phyloP scores from a whole-genome alignment of 2,329 filamentous ascomycete genomes.

The Ceratocystis eucalypticola region DNA sequence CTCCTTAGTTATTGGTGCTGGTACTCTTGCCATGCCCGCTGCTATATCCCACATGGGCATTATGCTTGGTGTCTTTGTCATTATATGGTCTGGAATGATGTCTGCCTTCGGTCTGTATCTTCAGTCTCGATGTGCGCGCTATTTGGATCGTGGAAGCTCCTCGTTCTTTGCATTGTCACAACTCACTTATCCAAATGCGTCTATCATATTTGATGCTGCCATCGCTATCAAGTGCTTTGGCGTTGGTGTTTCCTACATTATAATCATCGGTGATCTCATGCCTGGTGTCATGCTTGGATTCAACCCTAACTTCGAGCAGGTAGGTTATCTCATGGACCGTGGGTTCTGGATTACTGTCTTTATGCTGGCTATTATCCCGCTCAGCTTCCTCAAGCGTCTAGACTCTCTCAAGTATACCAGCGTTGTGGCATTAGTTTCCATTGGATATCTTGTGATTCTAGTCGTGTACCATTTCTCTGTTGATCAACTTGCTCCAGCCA shows the following conservation, averaged over 20 bases:
- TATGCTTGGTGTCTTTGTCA: slow-evolving; percentile 65
- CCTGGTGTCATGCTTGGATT: slow-evolving; percentile 83
- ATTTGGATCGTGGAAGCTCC: slow-evolving; percentile 74
- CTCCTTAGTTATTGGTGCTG: slow-evolving; percentile 71
- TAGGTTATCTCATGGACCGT: slow-evolving; percentile 69
- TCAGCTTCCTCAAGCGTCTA: slow-evolving; percentile 79
- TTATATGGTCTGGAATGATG: slow-evolving; percentile 80
- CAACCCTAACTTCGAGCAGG: slow-evolving; percentile 43
- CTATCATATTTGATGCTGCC: slow-evolving; percentile 86
- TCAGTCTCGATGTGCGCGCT: slow-evolving; percentile 82
- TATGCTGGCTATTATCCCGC: slow-evolving; percentile 88
- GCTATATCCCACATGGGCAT: slow-evolving; percentile 95
- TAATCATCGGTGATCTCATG: slow-evolving; percentile 98
- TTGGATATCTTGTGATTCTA: slow-evolving; percentile 83
- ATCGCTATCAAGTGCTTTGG: slow-evolving; percentile 98
- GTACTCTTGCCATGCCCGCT: slow-evolving; percentile 87
- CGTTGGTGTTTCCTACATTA: slow-evolving; percentile 91
- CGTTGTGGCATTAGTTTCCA: slow-evolving; percentile 77
- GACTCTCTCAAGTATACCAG: slow-evolving; percentile 98
- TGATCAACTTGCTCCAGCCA: slow-evolving; percentile 61
- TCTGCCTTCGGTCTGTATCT: slow-evolving; percentile 90
- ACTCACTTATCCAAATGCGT: slow-evolving; percentile 90
- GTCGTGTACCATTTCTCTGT: slow-evolving; percentile 85
- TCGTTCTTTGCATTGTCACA: slow-evolving; percentile 97
- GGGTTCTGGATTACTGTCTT: slow-evolving; percentile 98